Evolutionary conservation across 768 basidiomycete species (phyloP).

Genomic region (Macrolepiota albuminosa): DNA sequence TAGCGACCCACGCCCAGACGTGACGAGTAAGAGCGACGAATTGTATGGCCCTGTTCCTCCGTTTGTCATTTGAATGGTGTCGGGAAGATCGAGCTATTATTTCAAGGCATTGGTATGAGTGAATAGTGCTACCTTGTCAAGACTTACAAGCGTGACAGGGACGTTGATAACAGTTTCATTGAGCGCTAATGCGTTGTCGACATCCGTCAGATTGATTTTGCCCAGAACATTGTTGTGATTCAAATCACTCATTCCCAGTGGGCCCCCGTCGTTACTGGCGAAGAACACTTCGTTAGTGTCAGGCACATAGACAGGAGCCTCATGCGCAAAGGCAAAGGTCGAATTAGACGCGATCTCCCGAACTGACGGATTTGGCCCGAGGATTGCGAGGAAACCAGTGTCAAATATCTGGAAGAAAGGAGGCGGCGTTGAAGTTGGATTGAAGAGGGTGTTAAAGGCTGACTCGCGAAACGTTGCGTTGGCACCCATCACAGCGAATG

Average conservation of each 20-base stretch:
- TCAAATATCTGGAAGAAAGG: constrained; percentile 57
- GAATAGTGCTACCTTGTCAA: neutral
- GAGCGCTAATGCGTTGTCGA: constrained; percentile 39
- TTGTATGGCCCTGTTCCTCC: constrained; percentile 63
- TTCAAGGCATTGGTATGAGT: neutral
- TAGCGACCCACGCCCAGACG: constrained; percentile 58
- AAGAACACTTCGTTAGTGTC: constrained; percentile 75
- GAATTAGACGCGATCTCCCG: constrained; percentile 55
- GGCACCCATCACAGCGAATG: constrained; percentile 47
- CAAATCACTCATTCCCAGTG: constrained; percentile 57
- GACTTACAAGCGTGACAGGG: constrained; percentile 38
- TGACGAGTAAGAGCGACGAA: constrained; percentile 54
- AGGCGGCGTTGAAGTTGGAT: constrained; percentile 53
- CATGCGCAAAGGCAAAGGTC: constrained; percentile 71
- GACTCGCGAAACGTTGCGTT: constrained; percentile 34
- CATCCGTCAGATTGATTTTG: constrained; percentile 57
- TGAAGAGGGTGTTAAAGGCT: constrained; percentile 42
- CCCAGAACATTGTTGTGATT: constrained; percentile 60
- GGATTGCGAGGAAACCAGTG: constrained; percentile 48
- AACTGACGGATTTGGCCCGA: constrained; percentile 55
- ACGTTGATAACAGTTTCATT: constrained; percentile 38
- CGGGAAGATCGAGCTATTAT: constrained; percentile 50
- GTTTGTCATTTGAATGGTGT: constrained; percentile 67
- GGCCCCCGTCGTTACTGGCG: constrained; percentile 62
- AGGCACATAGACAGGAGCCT: constrained; percentile 66